Evolutionary conservation across 441 rosid genomes (phyloP).

Genomic region (Corymbia calophylla): DNA sequence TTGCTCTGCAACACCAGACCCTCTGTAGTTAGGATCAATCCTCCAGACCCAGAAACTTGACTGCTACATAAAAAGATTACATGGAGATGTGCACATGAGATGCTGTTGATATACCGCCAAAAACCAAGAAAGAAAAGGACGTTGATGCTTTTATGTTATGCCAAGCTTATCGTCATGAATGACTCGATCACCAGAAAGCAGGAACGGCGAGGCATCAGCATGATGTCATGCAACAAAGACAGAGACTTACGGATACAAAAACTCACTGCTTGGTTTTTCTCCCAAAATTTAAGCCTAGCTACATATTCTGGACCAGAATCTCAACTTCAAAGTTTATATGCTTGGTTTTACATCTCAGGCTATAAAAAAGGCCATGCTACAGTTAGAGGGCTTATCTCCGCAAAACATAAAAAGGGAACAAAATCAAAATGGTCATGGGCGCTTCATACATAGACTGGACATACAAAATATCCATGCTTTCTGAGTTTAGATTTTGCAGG

Average conservation of each 20-base stretch:
- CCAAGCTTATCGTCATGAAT: background rate
- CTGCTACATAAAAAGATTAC: conserved; percentile 23
- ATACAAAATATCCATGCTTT: background rate
- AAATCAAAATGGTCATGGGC: background rate
- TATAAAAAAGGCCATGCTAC: background rate
- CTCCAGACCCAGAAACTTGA: conserved; percentile 81
- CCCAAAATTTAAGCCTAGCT: background rate
- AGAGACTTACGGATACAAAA: background rate
- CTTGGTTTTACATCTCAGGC: background rate
- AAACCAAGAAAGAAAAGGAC: background rate
- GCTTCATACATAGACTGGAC: background rate
- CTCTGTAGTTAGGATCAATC: conserved; percentile 56
- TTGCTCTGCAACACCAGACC: conserved; percentile 22
- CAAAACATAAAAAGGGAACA: background rate
- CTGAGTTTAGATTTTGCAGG: background rate
- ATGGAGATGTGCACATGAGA: background rate
- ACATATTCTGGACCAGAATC: background rate
- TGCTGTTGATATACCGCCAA: background rate
- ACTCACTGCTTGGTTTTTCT: background rate
- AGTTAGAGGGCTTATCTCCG: background rate
- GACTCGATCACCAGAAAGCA: background rate
- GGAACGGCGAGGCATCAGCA: background rate
- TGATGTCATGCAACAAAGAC: background rate
- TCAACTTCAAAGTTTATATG: background rate
- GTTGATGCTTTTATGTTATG: background rate